Conservation (phyloP, 805 yeast genomes). For the Yarrowia phangngaensis region DNA sequence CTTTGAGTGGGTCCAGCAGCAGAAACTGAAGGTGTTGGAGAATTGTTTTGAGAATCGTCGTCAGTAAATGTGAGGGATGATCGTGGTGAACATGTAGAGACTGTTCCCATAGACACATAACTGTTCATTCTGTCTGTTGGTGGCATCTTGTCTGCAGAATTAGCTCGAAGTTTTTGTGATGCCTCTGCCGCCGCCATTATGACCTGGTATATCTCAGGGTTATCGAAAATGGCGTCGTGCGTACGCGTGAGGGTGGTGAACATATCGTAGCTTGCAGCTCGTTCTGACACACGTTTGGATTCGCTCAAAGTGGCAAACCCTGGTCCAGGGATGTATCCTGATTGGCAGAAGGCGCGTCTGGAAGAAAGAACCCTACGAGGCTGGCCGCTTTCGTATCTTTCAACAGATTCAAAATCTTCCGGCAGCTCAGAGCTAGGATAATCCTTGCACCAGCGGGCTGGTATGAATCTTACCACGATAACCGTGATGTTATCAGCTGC, state of each 20-base stretch:
- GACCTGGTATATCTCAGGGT: slow-evolving; percentile 6
- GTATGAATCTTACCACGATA: slow-evolving; percentile 28
- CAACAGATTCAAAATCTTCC: neutral
- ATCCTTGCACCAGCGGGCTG: slow-evolving; percentile 19
- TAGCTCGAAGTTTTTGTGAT: slow-evolving; percentile 2
- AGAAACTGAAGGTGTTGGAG: slow-evolving; percentile 1
- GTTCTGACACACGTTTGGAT: slow-evolving; percentile 6
- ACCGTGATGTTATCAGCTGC: slow-evolving; percentile 32
- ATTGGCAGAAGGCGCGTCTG: slow-evolving; percentile 12
- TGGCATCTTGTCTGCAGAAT: too few species aligned
- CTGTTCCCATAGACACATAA: slow-evolving; percentile 3
- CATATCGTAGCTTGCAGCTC: slow-evolving; percentile 2
- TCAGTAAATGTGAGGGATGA: slow-evolving; percentile 13
- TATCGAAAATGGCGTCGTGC: slow-evolving; percentile 24
- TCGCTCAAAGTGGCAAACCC: slow-evolving; percentile 14
- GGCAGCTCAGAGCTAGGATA: neutral
- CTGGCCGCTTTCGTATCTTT: slow-evolving; percentile 1
- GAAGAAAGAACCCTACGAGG: slow-evolving; percentile 3
- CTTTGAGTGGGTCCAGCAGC: neutral
- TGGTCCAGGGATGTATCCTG: slow-evolving; percentile 20
- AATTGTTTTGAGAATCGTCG: slow-evolving; percentile 1
- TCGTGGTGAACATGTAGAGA: slow-evolving; percentile 9
- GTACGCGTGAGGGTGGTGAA: slow-evolving; percentile 3
- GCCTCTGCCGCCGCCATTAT: slow-evolving; percentile 21
- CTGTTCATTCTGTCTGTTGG: slow-evolving; percentile 15